phyloP scores from a whole-genome alignment of 1,139 yeast species.

The Martiniozyma asiatica region DNA sequence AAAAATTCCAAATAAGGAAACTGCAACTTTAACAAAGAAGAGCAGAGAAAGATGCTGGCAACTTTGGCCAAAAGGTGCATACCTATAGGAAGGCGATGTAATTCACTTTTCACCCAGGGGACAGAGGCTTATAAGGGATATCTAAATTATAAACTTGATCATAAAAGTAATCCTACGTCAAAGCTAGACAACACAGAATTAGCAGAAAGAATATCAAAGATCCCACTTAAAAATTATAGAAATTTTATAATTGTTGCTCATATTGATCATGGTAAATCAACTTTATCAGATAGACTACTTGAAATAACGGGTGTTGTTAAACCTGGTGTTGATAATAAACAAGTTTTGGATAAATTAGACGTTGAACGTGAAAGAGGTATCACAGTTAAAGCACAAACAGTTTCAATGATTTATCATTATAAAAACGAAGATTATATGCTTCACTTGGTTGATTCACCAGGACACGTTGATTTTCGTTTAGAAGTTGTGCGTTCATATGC shows the following conservation, averaged over 20 bases:
- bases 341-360: constrained; percentile 83
- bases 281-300: constrained; percentile 73
- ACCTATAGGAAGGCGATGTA: too few species aligned
- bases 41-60: too few species aligned
- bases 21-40: too few species aligned
- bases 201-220: constrained; percentile 46
- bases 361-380: constrained; percentile 95
- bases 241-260: constrained; percentile 95
- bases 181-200: constrained; percentile 13
- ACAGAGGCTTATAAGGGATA: constrained; percentile 16
- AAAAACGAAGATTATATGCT: constrained; percentile 64
- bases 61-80: too few species aligned
- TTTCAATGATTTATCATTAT: constrained; percentile 78
- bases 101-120: too few species aligned
- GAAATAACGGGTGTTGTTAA: constrained; percentile 85
- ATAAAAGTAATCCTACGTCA: constrained; percentile 18
- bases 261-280: constrained; percentile 94
- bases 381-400: constrained; percentile 94
- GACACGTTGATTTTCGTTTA: constrained; percentile 92
- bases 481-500: constrained; percentile 93
- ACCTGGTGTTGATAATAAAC: constrained; percentile 62
- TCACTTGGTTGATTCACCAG: constrained; percentile 94
- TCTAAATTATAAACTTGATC: constrained; percentile 16
- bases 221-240: constrained; percentile 74
- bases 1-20: too few species aligned